Conservation (phyloP, 495 filamentous ascomycete species). For the Talaromyces liani region DNA sequence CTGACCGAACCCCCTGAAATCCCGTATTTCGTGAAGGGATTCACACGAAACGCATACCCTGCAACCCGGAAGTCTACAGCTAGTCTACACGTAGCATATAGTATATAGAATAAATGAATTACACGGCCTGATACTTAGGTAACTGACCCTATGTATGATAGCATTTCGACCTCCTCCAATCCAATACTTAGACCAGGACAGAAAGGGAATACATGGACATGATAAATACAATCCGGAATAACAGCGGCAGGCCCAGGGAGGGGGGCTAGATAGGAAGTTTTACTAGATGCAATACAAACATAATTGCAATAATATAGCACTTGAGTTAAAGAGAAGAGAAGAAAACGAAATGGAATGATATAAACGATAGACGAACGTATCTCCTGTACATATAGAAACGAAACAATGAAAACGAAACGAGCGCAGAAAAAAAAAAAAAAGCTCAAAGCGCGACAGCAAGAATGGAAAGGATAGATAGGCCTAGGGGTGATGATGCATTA, state of each 20-base stretch:
- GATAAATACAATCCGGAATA: background rate
- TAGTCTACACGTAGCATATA: background rate
- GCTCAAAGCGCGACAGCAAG: background rate
- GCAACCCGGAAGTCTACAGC: background rate
- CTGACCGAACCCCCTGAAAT: background rate
- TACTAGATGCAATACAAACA: too few relatives aligned
- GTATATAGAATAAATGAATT: background rate
- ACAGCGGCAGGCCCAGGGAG: too few relatives aligned
- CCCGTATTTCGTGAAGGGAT: background rate
- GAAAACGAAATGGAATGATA: background rate
- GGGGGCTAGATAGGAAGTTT: too few relatives aligned
- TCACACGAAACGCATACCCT: background rate
- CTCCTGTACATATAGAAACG: background rate
- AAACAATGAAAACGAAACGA: background rate
- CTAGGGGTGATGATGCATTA: constrained; percentile 19
- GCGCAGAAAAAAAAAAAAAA: background rate
- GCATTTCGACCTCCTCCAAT: background rate
- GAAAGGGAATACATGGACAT: background rate
- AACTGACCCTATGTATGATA: too few relatives aligned
- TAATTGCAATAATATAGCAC: background rate
- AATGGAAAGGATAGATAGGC: background rate
- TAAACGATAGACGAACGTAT: background rate
- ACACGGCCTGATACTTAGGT: background rate
- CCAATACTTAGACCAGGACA: background rate
- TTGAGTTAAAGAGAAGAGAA: background rate